Evolutionary conservation across 2,329 filamentous ascomycete genomes (phyloP).

Genomic region (Pestalotiopsis fici): DNA sequence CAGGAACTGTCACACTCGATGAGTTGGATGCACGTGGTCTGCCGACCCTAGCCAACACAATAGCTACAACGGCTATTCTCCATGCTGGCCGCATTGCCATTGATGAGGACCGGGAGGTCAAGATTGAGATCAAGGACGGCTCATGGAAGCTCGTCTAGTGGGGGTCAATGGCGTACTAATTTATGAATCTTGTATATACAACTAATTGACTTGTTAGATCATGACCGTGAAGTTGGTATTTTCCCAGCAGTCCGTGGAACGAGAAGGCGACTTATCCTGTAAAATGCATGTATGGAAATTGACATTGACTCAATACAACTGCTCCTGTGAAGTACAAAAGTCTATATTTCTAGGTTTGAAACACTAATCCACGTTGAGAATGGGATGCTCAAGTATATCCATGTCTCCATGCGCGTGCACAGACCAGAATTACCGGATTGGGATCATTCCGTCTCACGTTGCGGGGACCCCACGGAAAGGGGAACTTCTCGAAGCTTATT

Average conservation of each 20-base stretch:
- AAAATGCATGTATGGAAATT: too few species aligned
- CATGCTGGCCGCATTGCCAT: constrained; percentile 84
- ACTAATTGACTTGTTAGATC: neutral
- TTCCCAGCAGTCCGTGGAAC: too few species aligned
- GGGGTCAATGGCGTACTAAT: neutral
- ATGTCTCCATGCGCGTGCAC: neutral
- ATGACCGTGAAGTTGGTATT: too few species aligned
- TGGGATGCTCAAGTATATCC: neutral
- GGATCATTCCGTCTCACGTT: neutral
- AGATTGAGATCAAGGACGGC: constrained; percentile 68
- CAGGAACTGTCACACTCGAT: constrained; percentile 69
- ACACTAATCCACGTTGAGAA: neutral
- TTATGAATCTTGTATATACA: neutral
- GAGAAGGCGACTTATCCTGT: too few species aligned
- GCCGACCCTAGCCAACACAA: constrained; percentile 84
- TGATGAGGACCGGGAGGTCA: constrained; percentile 78
- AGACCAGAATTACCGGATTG: constrained; percentile 6
- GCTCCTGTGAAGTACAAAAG: neutral
- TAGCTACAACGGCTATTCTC: constrained; percentile 88
- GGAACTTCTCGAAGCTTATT: neutral
- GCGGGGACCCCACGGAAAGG: neutral
- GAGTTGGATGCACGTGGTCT: constrained; percentile 79
- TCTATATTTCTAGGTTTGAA: neutral
- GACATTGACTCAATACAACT: neutral
- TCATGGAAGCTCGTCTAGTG: constrained; percentile 66